Base-by-base conservation (phyloP, 2,329 filamentous ascomycete species). In the Exophiala spinifera region DNA sequence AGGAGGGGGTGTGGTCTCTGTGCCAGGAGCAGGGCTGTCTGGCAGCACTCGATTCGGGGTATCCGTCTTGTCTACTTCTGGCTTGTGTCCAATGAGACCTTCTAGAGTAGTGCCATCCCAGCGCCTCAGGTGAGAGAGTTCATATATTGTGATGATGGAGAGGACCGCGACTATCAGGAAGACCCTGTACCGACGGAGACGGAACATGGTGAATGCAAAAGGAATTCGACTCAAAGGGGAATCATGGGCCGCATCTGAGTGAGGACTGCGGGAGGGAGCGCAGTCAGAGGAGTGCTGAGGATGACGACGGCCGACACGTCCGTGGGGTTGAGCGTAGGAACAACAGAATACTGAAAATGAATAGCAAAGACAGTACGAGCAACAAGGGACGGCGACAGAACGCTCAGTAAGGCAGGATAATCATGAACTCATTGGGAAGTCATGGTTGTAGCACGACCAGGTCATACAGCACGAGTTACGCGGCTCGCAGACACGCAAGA, bases 61-160 rank as follows among this genome's bases (percentile, higher is more conserved):
- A 28, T 14, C 33, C 4, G 36, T 42, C 20, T 47, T 42, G 33
- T 17, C 53, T 13, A 48, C 6, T 40, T 55, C 33, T 11, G 52
- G 52, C 25, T 49, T 53, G 43, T 55, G 51, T 6, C 57, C 55
- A 11, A 60, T 44, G 31, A 51, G 34, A n/a, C 47, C 49, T 36
- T 57, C 55, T 13, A 60, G 40, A 5, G 57, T 40, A 31, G 51
- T 52, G 11, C 46, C 49, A 39, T 57, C 47, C 69, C 72, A 74
- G 51, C 74, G 67, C 54, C 70, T 71, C 55, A 77, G 73, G 46
- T 70, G 70, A 31, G 72, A 68, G 59, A 82, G 81, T 60, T 78
- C 77, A 63, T 82, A 75, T 49, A 83, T 67, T 2, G 75, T 65
- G 37, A 76, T 64, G 36, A 75, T 60, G 15, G 72, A 66, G 51